Evolutionary conservation across 805 yeast genomes (phyloP).

Genomic region (Schizosaccharomyces japonicus): DNA sequence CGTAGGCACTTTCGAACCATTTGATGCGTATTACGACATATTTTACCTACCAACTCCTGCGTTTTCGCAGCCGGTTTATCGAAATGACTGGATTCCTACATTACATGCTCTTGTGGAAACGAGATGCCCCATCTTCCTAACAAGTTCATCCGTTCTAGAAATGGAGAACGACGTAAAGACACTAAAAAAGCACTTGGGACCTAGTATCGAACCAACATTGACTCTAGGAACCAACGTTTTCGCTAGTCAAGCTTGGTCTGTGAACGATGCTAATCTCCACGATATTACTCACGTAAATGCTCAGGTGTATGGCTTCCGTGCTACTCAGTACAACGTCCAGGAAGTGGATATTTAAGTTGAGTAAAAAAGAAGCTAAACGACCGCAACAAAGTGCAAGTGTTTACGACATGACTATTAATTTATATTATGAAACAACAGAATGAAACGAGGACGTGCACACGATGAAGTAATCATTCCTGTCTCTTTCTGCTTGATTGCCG

Average conservation of each 20-base stretch:
- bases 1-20: conserved; percentile 86
- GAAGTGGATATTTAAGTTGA: conserved; percentile 1
- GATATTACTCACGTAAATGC: conserved; percentile 85
- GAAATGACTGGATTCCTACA: conserved; percentile 62
- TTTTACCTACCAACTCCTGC: conserved; percentile 95
- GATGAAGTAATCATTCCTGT: no score
- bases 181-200: conserved; percentile 37
- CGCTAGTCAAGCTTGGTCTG: conserved; percentile 33
- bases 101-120: conserved; percentile 73
- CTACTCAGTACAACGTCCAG: conserved; percentile 69
- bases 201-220: conserved; percentile 63
- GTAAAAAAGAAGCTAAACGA: no score
- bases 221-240: conserved; percentile 49
- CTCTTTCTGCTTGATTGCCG: no score
- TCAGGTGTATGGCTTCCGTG: conserved; percentile 74
- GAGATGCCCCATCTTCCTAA: conserved; percentile 74
- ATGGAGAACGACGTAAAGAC: conserved; percentile 44
- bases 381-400: no score
- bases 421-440: no score
- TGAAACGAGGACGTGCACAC: no score
- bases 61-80: conserved; percentile 54
- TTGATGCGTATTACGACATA: conserved; percentile 84
- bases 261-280: conserved; percentile 76
- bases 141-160: conserved; percentile 70
- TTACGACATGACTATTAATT: no score